A percentile compares a stretch with the other conserved stretches of the same genome.
These are phyloP conservation scores for Boletus fagicola DNA, from an alignment of 768 basidiomycete genomes.

Conservation along the genomic window DNA sequence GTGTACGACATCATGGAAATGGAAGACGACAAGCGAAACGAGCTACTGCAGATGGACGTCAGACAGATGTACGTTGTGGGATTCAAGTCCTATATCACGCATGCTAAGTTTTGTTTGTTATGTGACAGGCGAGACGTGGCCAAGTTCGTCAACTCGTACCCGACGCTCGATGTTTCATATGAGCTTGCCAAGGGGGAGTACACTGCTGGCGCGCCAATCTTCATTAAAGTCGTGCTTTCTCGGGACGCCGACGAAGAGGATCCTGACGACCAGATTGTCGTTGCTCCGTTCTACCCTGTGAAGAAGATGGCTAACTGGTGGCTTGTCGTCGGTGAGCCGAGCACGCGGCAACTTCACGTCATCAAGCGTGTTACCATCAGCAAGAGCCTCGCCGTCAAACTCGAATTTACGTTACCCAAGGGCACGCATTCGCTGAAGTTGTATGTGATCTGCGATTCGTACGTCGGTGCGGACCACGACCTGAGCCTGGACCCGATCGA, in stretches of 20 bases:
- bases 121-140: conserved; percentile 83
- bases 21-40: conserved; percentile 86
- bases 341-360: conserved; percentile 76
- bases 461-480: conserved; percentile 90
- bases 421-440: conserved; percentile 81
- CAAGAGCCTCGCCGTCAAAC: conserved; percentile 71
- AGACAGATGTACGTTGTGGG: conserved; percentile 70
- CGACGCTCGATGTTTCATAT: conserved; percentile 88
- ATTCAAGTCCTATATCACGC: neutral
- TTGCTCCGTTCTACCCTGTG: conserved; percentile 91
- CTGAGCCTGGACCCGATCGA: conserved; percentile 79
- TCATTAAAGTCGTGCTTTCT: conserved; percentile 73
- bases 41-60: conserved; percentile 79
- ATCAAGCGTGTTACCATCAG: conserved; percentile 83
- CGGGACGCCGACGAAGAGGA: conserved; percentile 80
- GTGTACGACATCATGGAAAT: conserved; percentile 99
- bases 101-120: neutral
- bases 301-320: conserved; percentile 97
- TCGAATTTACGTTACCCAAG: conserved; percentile 86
- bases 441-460: conserved; percentile 91
- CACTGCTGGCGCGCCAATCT: conserved; percentile 81
- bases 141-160: conserved; percentile 93
- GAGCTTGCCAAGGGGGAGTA: conserved; percentile 87
- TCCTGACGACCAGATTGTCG: conserved; percentile 72
- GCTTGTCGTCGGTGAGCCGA: conserved; percentile 89